Evolutionary conservation across 495 filamentous ascomycete species (phyloP), one percentile per base, ranked within the genome.

Genomic region (Penicillium coffeae): DNA sequence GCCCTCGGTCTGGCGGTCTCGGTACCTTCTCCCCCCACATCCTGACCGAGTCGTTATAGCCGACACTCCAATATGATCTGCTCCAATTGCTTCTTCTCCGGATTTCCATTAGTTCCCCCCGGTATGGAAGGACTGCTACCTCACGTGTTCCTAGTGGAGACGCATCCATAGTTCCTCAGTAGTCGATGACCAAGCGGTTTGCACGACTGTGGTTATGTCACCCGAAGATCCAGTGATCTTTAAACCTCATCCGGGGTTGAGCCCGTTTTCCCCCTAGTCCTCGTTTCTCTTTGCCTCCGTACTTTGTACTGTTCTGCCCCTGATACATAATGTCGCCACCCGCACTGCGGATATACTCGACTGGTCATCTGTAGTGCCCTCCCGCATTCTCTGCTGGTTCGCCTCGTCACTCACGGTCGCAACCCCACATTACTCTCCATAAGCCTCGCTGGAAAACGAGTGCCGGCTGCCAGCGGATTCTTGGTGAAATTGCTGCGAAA

Each of bases 401-500:
- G n/a, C 38, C 38, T 42, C 21, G 25, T 30, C 25, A 30, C 25
- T 10, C 10, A 30, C 25, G 25, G 18, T 19, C 39, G 15, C 20
- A 5, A 1, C 19, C 39, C 14, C 20, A 19, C 37, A 40, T 13
- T 9, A 8, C 8, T 42, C 16, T 33, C 21, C 21, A 30, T 44
- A 20, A 14, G 13, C 22, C 22, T n/a, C 35, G 5, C 35, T 30
- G 25, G 25, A 30, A 30, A 30, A 41, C 21, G 45, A 51, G 32
- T 47, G 15, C 40, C 35, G 44, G 40, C 42, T 21, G 33, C 38
- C 32, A 5, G 25, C 4, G n/a, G 30, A 13, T 21, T 34, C 8
- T 12, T 35, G 32, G 42, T 35, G 42, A 32, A 27, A 45, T 45
- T 36, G 38, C 16, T 37, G 35, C 33, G 40, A 44, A 25, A 21